Evolutionary conservation across 2,329 filamentous ascomycete genomes (phyloP), one percentile per base, ranked within the genome.

Genomic region (Cercospora beticola): DNA sequence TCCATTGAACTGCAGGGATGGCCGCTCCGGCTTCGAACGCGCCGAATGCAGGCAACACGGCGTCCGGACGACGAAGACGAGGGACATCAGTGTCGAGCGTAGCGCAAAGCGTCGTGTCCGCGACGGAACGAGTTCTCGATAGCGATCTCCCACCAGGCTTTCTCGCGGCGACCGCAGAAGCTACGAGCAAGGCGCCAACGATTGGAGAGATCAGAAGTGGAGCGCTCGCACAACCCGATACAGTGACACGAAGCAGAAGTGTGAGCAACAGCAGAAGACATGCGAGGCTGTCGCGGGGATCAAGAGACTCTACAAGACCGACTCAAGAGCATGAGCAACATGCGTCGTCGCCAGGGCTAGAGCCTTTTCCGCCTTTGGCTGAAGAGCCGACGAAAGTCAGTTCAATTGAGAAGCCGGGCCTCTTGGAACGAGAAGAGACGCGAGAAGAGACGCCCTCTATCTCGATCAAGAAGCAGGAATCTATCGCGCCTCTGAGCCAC

Each of bases 101-200:
- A 23, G 61, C 66, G 16, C 64, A 67, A 43, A 70, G 56, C 40
- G 64, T 70, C 14, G 65, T 62, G 16, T 65, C 66, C 10, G 62
- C 62, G 10, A 66, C 70, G 8, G 70, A 69, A 62, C 65, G 62
- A 28, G 62, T 70, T n/a, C 56, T 71, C 23, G 68, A 62, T 28
- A 66, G 43, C 56, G 63, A 74, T 46, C 64, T 71, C 10, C 73
- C 74, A 56, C 59, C 67, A 49, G 72, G 73, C 21, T 74, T 74
- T 59, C 65, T 72, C n/a, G 81, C 82, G n/a, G 82, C 82, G 0
- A 81, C 81, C 1, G 82, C 81, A 12, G 76, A 73, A 7, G 77
- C 77, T 5, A 81, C 78, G 14, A 77, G 81, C 8, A 80, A 77
- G 69, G 81, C 82, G 14, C 82, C 82, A 4, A 81, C 81, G 0